Evolutionary conservation across 2,329 filamentous ascomycete species (phyloP), one percentile per base, ranked within the genome.

Genomic region (Ceratocystis cubensis): DNA sequence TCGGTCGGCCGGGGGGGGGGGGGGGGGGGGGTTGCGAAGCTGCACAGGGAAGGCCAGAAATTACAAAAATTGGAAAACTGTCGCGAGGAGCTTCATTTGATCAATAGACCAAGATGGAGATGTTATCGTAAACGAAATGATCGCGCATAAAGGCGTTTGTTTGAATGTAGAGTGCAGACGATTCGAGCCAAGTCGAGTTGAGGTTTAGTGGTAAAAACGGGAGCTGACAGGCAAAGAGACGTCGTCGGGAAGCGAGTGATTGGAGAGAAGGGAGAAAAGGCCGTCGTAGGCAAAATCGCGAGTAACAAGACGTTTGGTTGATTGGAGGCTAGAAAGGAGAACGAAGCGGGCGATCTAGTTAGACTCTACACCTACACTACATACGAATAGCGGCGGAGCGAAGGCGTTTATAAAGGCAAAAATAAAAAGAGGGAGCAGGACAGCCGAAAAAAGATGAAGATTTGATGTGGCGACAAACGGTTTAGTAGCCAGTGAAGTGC

Each of bases 71-170:
- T 57, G 63, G 46, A 33, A 17, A n/a, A 22, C 25, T 22, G 53
- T 59, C 50, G 50, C 61, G 45, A 64, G 44, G 22, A 61, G 25
- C 28, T 56, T 65, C 64, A 65, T 65, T 66, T 57, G 65, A 48
- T 63, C 50, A 59, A n/a, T 15, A 59, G n/a, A 37, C 56, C 56
- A 37, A 22, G 17, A n/a, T 25, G 22, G 28, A 37, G 33, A 37
- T 37, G 5, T 37, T 37, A 1, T 28, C 13, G 17, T 30, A 30
- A 15, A 53, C 37, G 62, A 25, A 45, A 33, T n/a, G 56, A 37
- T 62, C 45, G 64, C 64, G 64, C 64, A 65, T 61, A 33, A 46
- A 50, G 25, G n/a, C 61, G 46, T 48, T n/a, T 22, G 17, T 15
- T 33, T 15, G 22, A 33, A 20, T n/a, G 37, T 48, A 15, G 6